phyloP scores from a whole-genome alignment of 805 yeast species.

The Sungouiozyma intestinalis region DNA sequence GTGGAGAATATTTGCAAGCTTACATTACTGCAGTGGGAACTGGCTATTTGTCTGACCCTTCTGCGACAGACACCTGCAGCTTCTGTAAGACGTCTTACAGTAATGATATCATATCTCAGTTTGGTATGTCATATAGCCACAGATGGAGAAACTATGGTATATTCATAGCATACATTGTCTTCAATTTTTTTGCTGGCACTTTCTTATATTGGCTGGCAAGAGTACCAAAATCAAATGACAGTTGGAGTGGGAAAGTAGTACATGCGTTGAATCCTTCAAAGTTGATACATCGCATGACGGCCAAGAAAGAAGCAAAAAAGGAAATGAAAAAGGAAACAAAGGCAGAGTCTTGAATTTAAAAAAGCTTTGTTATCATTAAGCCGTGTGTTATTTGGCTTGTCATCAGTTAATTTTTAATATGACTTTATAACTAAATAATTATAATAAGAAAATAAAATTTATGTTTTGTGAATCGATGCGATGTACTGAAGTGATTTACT shows the following conservation, averaged over 20 bases:
- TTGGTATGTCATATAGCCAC: slow-evolving; percentile 30
- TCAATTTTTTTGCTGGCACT: slow-evolving; percentile 33
- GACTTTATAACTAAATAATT: no score
- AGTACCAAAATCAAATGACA: slow-evolving; percentile 47
- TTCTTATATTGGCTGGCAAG: slow-evolving; percentile 54
- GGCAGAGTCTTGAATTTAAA: no score
- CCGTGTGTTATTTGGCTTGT: no score
- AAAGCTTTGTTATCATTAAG: no score
- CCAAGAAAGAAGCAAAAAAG: neutral
- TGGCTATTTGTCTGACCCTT: slow-evolving; percentile 41
- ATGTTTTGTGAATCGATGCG: no score
- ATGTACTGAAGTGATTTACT: neutral
- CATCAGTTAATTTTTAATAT: no score
- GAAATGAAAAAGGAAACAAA: no score
- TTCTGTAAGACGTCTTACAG: slow-evolving; percentile 51
- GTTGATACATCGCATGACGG: neutral
- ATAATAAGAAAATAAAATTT: no score
- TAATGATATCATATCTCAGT: slow-evolving; percentile 43
- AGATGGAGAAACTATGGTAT: slow-evolving; percentile 59
- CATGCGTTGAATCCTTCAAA: neutral
- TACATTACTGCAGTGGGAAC: slow-evolving; percentile 28
- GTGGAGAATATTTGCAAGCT: slow-evolving; percentile 42
- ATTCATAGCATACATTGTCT: slow-evolving; percentile 39
- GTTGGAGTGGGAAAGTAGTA: neutral
- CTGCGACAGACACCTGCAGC: slow-evolving; percentile 41